Conservation (phyloP, 1,139 yeast species). For the Geotrichum carabidarum region DNA sequence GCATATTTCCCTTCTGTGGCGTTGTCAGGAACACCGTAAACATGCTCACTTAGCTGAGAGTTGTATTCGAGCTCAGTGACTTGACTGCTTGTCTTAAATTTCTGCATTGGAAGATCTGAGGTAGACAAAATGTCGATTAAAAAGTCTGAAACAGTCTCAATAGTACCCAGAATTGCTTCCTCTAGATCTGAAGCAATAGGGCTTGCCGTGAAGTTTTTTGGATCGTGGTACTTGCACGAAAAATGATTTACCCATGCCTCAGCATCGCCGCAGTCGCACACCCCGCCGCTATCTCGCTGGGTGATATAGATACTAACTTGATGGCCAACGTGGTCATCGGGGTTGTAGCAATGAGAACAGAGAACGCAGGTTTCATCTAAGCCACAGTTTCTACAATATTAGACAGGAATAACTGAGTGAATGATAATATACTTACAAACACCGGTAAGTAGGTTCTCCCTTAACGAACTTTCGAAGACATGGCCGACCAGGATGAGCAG, state of each 20-base stretch:
- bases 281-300: constrained; percentile 80
- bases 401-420: neutral
- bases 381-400: constrained; percentile 55
- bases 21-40: constrained; percentile 45
- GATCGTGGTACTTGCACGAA: constrained; percentile 45
- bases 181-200: constrained; percentile 31
- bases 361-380: constrained; percentile 82
- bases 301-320: constrained; percentile 67
- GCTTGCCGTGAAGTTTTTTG: constrained; percentile 22
- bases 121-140: constrained; percentile 61
- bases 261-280: constrained; percentile 91
- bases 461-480: constrained; percentile 70
- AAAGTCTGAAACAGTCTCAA: constrained; percentile 62
- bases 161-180: constrained; percentile 36
- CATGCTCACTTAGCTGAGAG: constrained; percentile 37
- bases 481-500: constrained; percentile 59
- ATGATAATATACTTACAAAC: constrained; percentile 39
- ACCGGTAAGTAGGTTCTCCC: constrained; percentile 81
- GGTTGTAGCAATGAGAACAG: constrained; percentile 71
- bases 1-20: constrained; percentile 47
- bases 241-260: constrained; percentile 64
- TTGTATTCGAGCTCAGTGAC: constrained; percentile 29
- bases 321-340: constrained; percentile 69
- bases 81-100: constrained; percentile 26
- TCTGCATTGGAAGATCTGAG: constrained; percentile 42